Evolutionary conservation across 2,329 filamentous ascomycete species (phyloP).

Genomic region (Cryphonectria nitschkei): DNA sequence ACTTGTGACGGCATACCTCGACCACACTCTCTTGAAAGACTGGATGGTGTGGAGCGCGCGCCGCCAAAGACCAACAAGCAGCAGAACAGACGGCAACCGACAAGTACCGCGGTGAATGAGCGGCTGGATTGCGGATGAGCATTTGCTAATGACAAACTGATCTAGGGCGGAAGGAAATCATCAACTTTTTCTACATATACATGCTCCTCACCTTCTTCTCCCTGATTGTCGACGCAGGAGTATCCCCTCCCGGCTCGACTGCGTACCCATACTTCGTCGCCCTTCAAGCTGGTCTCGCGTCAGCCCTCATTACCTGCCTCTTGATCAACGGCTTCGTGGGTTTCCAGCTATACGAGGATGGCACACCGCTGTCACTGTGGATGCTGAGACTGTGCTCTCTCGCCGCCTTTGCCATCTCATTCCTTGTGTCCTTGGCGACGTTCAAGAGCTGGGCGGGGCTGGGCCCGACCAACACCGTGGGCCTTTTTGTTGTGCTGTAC

Average conservation of each 20-base stretch:
- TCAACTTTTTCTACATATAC: conserved; percentile 97
- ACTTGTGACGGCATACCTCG: neutral
- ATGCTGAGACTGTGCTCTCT: conserved; percentile 79
- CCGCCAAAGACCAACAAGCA: neutral
- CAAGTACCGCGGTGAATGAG: too few species aligned
- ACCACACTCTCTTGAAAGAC: neutral
- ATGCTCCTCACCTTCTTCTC: conserved; percentile 88
- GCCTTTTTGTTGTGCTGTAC: conserved; percentile 90
- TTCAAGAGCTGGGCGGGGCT: conserved; percentile 92
- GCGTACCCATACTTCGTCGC: conserved; percentile 92
- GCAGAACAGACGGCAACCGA: neutral
- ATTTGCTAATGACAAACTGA: conserved; percentile 24
- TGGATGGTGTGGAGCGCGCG: neutral
- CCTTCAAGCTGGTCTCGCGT: conserved; percentile 81
- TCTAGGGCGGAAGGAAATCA: conserved; percentile 67
- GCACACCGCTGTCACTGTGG: conserved; percentile 92
- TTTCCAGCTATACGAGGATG: conserved; percentile 97
- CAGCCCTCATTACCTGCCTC: conserved; percentile 84
- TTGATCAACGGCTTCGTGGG: conserved; percentile 98
- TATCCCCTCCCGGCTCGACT: conserved; percentile 78
- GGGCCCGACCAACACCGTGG: conserved; percentile 81
- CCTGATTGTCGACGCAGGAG: conserved; percentile 88
- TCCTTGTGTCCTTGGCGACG: conserved; percentile 85
- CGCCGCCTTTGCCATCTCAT: conserved; percentile 82
- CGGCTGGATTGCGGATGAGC: neutral